Evolutionary conservation across 768 basidiomycete species (phyloP).

Genomic region (Pulveroboletus ravenelii): DNA sequence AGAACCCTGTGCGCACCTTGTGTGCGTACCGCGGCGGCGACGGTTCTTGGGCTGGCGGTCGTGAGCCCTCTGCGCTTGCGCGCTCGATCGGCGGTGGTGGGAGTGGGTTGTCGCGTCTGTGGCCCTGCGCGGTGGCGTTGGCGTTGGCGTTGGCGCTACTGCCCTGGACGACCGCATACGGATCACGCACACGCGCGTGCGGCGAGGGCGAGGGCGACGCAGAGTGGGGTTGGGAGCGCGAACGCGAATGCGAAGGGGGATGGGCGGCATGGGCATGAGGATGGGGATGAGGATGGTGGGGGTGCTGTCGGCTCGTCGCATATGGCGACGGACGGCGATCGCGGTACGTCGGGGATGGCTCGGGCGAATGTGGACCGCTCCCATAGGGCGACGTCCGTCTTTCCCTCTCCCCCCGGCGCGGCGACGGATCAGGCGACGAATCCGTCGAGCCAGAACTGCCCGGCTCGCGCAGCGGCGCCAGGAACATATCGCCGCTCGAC

Average conservation of each 20-base stretch:
- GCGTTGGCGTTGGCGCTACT: neutral
- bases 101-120: conserved; percentile 26
- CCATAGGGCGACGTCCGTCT: conserved; percentile 22
- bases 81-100: conserved; percentile 29
- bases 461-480: conserved; percentile 22
- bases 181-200: conserved; percentile 6
- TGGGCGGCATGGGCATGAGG: neutral
- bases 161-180: neutral
- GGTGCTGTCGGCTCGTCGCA: conserved; percentile 5
- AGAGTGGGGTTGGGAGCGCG: neutral
- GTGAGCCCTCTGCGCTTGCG: conserved; percentile 18
- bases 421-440: conserved; percentile 27
- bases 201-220: conserved; percentile 16
- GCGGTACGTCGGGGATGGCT: conserved; percentile 28
- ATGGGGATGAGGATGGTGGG: neutral
- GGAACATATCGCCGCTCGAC: conserved; percentile 25
- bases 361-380: conserved; percentile 14
- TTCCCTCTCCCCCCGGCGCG: conserved; percentile 22
- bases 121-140: neutral
- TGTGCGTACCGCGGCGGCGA: conserved; percentile 28
- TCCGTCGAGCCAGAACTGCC: conserved; percentile 11
- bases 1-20: conserved; percentile 52
- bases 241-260: too few species aligned
- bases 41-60: conserved; percentile 25
- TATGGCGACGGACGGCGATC: conserved; percentile 23